Evolutionary conservation across 225 moss, liverwort and hornwort genomes (phyloP).

Genomic region (Ulota crispa): DNA sequence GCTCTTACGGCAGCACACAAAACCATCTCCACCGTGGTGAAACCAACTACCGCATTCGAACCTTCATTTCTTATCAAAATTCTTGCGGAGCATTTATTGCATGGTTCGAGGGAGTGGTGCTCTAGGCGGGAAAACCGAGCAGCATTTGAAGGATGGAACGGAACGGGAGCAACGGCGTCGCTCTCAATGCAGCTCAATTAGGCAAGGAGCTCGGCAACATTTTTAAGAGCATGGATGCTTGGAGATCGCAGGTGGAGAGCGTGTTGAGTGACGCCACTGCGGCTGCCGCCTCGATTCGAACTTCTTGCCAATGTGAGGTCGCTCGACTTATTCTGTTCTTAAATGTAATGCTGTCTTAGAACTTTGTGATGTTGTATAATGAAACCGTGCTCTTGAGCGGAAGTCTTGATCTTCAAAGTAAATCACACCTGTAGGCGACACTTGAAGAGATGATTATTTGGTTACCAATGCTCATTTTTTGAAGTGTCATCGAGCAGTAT

Average conservation of each 20-base stretch:
- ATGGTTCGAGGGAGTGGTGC: neutral
- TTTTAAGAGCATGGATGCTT: constrained; percentile 39
- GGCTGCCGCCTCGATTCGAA: constrained; percentile 27
- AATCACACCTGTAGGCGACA: neutral
- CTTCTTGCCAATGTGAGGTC: constrained; percentile 36
- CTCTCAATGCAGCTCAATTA: constrained; percentile 19
- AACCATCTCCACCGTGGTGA: neutral
- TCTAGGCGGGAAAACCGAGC: constrained; percentile 20
- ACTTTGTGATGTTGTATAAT: neutral
- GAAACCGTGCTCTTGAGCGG: neutral
- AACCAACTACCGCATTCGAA: neutral
- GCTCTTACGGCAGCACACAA: neutral
- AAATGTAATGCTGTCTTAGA: neutral
- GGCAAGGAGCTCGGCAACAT: constrained; percentile 41
- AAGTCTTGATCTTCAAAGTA: neutral
- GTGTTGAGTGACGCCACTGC: constrained; percentile 28
- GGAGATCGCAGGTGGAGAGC: constrained; percentile 30
- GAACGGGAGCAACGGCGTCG: constrained; percentile 1
- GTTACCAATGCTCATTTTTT: neutral
- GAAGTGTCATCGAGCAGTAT: no score
- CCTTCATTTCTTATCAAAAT: neutral
- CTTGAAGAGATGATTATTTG: neutral
- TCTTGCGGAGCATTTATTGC: neutral
- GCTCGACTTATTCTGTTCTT: neutral
- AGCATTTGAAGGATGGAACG: constrained; percentile 35